phyloP scores from a whole-genome alignment of 768 basidiomycete species.

The Serendipita sp. region DNA sequence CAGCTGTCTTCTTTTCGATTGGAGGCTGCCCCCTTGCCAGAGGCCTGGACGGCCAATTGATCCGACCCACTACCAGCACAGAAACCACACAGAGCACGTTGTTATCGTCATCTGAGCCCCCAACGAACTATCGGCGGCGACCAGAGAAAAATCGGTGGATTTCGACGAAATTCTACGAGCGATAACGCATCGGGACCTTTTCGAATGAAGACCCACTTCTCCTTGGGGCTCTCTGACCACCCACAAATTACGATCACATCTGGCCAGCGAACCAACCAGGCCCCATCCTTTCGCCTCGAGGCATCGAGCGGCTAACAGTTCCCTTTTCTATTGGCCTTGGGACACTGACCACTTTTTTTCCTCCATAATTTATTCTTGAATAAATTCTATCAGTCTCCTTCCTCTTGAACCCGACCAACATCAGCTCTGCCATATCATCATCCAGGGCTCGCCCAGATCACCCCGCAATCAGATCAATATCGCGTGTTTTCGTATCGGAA shows the following conservation, averaged over 20 bases:
- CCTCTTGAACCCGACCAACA: not conserved
- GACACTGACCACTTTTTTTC: too few species aligned
- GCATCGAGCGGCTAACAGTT: not conserved
- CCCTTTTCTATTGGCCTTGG: not conserved
- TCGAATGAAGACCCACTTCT: too few species aligned
- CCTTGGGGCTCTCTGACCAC: not conserved
- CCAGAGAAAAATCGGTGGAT: too few species aligned
- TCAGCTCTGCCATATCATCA: not conserved
- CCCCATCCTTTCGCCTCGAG: not conserved
- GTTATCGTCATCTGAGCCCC: too few species aligned
- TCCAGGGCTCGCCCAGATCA: not conserved
- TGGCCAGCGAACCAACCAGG: constrained; percentile 1
- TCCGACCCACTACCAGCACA: too few species aligned
- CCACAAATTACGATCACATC: not conserved
- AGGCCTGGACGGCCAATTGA: too few species aligned
- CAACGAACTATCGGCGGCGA: too few species aligned
- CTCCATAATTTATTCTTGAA: not conserved
- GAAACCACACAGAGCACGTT: too few species aligned
- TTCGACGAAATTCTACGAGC: too few species aligned
- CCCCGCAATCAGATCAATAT: not conserved
- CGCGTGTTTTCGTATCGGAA: constrained; percentile 5
- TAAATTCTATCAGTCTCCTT: not conserved
- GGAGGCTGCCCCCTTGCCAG: too few species aligned
- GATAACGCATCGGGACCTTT: too few species aligned
- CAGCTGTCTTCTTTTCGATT: too few species aligned